Evolutionary conservation across 2,329 filamentous ascomycete genomes (phyloP), one percentile per base, ranked within the genome.

Genomic region (Pseudogymnoascus sp.): DNA sequence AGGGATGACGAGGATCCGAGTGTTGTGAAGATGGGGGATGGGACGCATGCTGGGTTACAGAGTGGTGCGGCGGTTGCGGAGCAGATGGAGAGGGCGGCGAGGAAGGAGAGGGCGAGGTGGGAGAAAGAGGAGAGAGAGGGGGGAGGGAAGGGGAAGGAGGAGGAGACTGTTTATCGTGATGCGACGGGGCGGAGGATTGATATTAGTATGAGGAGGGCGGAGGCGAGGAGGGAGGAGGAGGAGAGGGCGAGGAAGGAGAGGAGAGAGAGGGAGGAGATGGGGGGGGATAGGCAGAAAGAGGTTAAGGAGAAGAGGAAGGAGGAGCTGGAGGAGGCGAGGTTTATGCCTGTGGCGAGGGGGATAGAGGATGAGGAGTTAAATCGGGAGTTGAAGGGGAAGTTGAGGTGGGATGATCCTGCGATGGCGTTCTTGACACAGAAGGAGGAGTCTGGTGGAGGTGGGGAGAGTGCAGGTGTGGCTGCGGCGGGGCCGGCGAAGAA

Each of bases 101-200:
- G 80, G 11, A 83, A 86, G 66, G 87, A 91, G 63, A 73, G 74
- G n/a, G 75, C 75, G 12, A 76, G 78, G 22, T 82, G 81, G 68
- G 76, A 79, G 63, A 65, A 68, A 65, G 64, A 74, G 73, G 66
- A 68, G 66, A 71, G 66, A 62, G 39, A 71, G 74, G 35, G 78
- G 75, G 62, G 76, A 12, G 68, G 67, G 36, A 72, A 68, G 53
- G 75, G 72, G 0, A 72, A 75, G 62, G 82, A 83, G 33, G 82
- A 87, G 68, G 91, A 97, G 75, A 96, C 93, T 0, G 91, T 97
- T 22, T 97, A 97, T 73, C 89, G 94, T 68, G 94, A 99, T 75
- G 94, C 95, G 9, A 94, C 89, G 2, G 94, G 94, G 11, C 83
- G 92, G n/a, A 87, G 96, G 61, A 92, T 99, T 65, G 96, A 99